Base-by-base conservation (phyloP, 2,329 filamentous ascomycete species). In the Teratosphaeria nubilosa region DNA sequence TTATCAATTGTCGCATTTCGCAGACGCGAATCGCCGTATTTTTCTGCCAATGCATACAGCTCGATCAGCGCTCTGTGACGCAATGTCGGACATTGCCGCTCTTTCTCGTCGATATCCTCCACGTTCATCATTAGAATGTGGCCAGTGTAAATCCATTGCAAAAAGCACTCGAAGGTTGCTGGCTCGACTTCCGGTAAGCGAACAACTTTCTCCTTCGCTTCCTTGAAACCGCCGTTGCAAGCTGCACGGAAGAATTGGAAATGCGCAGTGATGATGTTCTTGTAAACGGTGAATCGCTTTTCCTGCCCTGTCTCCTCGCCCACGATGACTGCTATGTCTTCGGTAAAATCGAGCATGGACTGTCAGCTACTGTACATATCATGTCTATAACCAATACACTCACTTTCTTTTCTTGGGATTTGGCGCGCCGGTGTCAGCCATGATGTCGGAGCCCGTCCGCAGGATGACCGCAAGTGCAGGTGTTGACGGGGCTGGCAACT, bases 171-270 rank as follows among this genome's bases (percentile, higher is more conserved):
- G 24, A 64, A 63, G 6, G 22, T 31, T 1, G 58, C 51, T 1
- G 37, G 14, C 13, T 56, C 32, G 24, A 59, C 37, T 6, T 63
- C 59, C 5, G 60, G 52, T 0, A 66, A 41, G 3, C 14, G 13
- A 3, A 64, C 31, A 2, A 52, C 27, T 6, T 59, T 56, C 5
- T 58, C 58, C 24, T 56, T n/a, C 1, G 37, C 37, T 34, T 64
- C 64, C 10, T 56, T 61, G 50, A 59, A 65, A 7, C 54, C 16
- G 0, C 51, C 50, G 4, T n/a, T 27, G 25, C 59, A 31, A 11
- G 61, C 62, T 1, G 59, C 59, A 11, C 57, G 20, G 55, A 64
- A 63, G 57, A 61, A 63, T 11, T 54, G 14, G 1, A 62, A 62
- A 14, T 48, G 27, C 5, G 11, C 14, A 14, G 45, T 56, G 34